Base-by-base conservation (phyloP, 371 early-diverging fungal species). In the Mortierella sp. region DNA sequence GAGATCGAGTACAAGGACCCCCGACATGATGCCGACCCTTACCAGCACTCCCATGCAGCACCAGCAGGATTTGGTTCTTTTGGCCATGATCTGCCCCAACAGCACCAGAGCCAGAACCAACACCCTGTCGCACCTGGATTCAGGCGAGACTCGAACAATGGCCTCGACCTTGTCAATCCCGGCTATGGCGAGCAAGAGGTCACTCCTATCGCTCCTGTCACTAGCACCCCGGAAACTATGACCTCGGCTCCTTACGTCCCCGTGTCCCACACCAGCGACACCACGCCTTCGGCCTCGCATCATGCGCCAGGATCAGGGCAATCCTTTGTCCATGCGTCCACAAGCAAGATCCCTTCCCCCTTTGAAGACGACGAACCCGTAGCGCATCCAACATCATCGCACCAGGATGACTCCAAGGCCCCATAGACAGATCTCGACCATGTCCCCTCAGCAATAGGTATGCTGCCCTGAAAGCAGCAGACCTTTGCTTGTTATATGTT, bases 1-100 rank as follows among this genome's bases (percentile, higher is more conserved):
- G 77, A 76, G 37, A 68, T 69, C 40, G 69, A 76, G 43, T 76
- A 76, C 59, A 76, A 68, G 41, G 55, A 67, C 21, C 64, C 54
- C 19, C 60, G 49, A 14, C n/a, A n/a, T 7, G 51, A 40, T 14
- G 60, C 34, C 16, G 60, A 57, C 10, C 25, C 19, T 19, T 61
- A 50, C 51, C 67, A 66, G 31, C 40, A 54, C 17, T 51, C 71
- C 12, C 60, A 52, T 21, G 54, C 49, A 1, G 47, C 67, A 2
- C 60, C 60, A 0, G 71, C 61, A 25, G 73, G 66, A 2, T 57
- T 54, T 41, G 61, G 59, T 14, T 21, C 67, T 13, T 72, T 49
- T 51, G 67, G 59, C n/a, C 56, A 66, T 1, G 59, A 28, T n/a
- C 12, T 49, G 25, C 52, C 22, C 16, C 46, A 47, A 31, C 56